A percentile compares a stretch with the other conserved stretches of the same genome.
Conservation (phyloP, 495 filamentous ascomycete species). For the Aspergillus coremiiformis region DNA sequence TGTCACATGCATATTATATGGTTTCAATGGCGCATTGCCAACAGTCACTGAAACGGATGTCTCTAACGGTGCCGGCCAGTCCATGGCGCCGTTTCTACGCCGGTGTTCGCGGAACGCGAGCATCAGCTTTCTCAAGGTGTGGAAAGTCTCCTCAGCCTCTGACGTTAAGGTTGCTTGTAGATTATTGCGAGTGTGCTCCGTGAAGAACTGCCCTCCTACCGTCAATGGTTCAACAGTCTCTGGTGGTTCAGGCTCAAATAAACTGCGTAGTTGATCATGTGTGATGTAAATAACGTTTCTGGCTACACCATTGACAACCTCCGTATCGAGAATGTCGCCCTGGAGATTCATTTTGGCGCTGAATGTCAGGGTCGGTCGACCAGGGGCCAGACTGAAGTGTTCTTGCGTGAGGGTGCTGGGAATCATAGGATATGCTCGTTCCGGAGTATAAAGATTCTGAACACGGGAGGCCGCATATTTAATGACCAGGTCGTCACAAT, state of each 20-base stretch:
- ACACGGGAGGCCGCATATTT: slow-evolving; percentile 56
- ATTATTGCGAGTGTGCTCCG: neutral
- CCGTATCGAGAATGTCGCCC: slow-evolving; percentile 61
- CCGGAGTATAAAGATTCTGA: slow-evolving; percentile 67
- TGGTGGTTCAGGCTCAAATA: slow-evolving; percentile 35
- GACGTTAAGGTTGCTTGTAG: slow-evolving; percentile 21
- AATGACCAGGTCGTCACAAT: slow-evolving; percentile 48
- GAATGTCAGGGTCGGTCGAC: slow-evolving; percentile 71
- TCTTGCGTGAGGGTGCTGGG: slow-evolving; percentile 45
- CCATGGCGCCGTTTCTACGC: slow-evolving; percentile 35
- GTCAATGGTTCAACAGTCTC: slow-evolving; percentile 13
- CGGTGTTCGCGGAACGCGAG: slow-evolving; percentile 33
- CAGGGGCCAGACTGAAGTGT: slow-evolving; percentile 60
- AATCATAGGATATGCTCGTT: slow-evolving; percentile 71
- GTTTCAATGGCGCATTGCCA: slow-evolving; percentile 18
- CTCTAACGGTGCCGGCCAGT: slow-evolving; percentile 17
- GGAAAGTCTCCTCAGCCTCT: slow-evolving; percentile 36
- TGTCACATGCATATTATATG: slow-evolving; percentile 22
- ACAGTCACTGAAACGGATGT: slow-evolving; percentile 27
- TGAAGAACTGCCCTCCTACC: slow-evolving; percentile 35
- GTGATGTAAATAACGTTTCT: slow-evolving; percentile 70
- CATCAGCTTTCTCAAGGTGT: slow-evolving; percentile 36
- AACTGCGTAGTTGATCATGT: slow-evolving; percentile 44
- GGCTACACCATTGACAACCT: slow-evolving; percentile 63
- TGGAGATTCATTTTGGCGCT: slow-evolving; percentile 60